A percentile compares a stretch with the other conserved stretches of the same genome.
phyloP scores from a whole-genome alignment of 345 rosid species.

The Pistacia vera region DNA sequence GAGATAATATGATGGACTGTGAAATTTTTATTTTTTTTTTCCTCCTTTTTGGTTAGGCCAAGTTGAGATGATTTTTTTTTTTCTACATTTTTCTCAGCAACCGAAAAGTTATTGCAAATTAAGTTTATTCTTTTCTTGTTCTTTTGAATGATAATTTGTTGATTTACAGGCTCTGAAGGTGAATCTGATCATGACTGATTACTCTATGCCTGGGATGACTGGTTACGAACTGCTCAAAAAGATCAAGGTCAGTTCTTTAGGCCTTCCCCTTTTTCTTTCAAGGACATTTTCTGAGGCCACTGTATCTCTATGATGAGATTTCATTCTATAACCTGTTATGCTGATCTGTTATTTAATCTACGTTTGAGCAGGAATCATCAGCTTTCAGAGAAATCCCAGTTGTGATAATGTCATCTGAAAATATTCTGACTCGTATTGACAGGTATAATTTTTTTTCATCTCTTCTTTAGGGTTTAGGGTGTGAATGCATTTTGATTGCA shows the following conservation, averaged over 20 bases:
- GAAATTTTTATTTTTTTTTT: neutral
- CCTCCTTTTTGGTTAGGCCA: neutral
- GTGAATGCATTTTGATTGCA: no score
- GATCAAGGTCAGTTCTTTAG: conserved; percentile 45
- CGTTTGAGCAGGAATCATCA: conserved; percentile 59
- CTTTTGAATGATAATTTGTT: neutral
- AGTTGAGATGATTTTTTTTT: neutral
- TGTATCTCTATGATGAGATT: neutral
- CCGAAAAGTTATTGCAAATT: neutral
- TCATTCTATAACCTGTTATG: neutral
- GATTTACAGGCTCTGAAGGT: conserved; percentile 63
- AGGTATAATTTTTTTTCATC: conserved; percentile 40
- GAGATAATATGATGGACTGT: no score
- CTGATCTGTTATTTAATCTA: conserved; percentile 11
- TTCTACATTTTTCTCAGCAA: neutral
- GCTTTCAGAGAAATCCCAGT: conserved; percentile 78
- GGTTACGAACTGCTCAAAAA: conserved; percentile 80
- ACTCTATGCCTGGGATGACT: conserved; percentile 89
- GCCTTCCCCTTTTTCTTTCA: no score
- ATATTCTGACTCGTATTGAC: conserved; percentile 69
- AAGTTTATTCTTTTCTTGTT: neutral
- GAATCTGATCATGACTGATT: conserved; percentile 78
- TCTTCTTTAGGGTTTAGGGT: neutral
- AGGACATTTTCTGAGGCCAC: neutral
- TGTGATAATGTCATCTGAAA: conserved; percentile 88